phyloP scores from a whole-genome alignment of 2,329 filamentous ascomycete genomes.

The Plectosphaerella plurivora region DNA sequence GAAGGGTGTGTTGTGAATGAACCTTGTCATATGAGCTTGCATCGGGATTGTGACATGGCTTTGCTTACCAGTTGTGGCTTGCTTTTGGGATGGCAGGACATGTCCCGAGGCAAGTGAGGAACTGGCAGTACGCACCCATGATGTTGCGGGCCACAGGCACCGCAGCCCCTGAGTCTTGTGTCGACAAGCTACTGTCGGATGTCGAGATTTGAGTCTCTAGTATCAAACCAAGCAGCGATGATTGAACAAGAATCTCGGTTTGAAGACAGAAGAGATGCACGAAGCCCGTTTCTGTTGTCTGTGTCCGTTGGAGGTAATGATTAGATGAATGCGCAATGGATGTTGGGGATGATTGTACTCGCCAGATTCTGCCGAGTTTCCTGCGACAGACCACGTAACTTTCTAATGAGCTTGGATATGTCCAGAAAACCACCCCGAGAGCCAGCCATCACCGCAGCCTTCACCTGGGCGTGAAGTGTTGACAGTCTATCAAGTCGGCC shows the following conservation, averaged over 20 bases:
- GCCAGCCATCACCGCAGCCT: conserved; percentile 1
- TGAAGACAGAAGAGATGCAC: conserved; percentile 24
- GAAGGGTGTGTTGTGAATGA: neutral
- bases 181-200: neutral
- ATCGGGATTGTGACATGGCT: neutral
- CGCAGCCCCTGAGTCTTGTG: conserved; percentile 20
- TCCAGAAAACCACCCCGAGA: neutral
- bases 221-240: conserved; percentile 26
- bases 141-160: conserved; percentile 24
- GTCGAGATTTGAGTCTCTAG: conserved; percentile 18
- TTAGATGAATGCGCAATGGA: neutral
- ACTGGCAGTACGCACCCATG: conserved; percentile 27
- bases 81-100: neutral
- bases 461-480: conserved; percentile 19
- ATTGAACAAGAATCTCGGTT: conserved; percentile 27
- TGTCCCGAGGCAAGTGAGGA: conserved; percentile 13
- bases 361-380: neutral
- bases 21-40: neutral
- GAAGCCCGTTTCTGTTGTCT: conserved; percentile 11
- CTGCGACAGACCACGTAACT: conserved; percentile 9
- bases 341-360: conserved; percentile 19
- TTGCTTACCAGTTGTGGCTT: neutral
- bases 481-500: conserved; percentile 13
- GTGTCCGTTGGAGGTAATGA: neutral
- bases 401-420: conserved; percentile 17